A percentile compares a stretch with the other conserved stretches of the same genome.
phyloP scores from a whole-genome alignment of 2,329 filamentous ascomycete species.

The Fusarium lateritium region DNA sequence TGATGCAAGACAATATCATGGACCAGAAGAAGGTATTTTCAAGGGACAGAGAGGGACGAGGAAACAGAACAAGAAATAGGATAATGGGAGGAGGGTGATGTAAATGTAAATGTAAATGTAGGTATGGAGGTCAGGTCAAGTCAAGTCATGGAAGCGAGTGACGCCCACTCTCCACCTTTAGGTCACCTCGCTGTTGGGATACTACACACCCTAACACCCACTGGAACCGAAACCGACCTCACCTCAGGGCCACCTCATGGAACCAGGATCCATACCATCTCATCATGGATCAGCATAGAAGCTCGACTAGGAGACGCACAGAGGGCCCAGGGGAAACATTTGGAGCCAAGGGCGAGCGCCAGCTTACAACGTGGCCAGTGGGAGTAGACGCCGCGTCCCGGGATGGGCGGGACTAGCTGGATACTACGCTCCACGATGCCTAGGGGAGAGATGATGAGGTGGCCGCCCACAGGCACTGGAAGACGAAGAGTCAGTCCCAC shows the following conservation, averaged over 20 bases:
- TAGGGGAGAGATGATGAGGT: slow-evolving; percentile 28
- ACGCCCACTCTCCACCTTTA: slow-evolving; percentile 15
- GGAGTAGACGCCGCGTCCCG: slow-evolving; percentile 45
- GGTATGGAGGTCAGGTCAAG: slow-evolving; percentile 30
- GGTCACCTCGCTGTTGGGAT: slow-evolving; percentile 20
- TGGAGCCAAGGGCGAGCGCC: slow-evolving; percentile 30
- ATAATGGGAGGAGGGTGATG: slow-evolving; percentile 28
- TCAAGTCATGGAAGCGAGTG: slow-evolving; percentile 21
- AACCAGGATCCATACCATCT: slow-evolving; percentile 37
- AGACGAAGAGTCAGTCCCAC: slow-evolving; percentile 15
- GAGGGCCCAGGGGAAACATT: slow-evolving; percentile 33
- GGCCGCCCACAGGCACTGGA: slow-evolving; percentile 3
- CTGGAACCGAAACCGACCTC: not conserved
- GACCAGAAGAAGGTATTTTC: not conserved
- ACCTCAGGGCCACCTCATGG: slow-evolving; percentile 20
- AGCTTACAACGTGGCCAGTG: slow-evolving; percentile 44
- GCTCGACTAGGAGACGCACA: slow-evolving; percentile 34
- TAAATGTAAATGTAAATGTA: not conserved
- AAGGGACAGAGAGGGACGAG: slow-evolving; percentile 14
- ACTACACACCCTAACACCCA: not conserved
- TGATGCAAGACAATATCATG: slow-evolving; percentile 18
- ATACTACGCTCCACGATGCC: slow-evolving; percentile 1
- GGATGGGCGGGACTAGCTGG: slow-evolving; percentile 40
- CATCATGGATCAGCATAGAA: slow-evolving; percentile 35
- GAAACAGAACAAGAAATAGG: slow-evolving; percentile 27